These are phyloP conservation scores for Termitomyces titanicus DNA, from an alignment of 768 basidiomycete species.

Conservation along the genomic window DNA sequence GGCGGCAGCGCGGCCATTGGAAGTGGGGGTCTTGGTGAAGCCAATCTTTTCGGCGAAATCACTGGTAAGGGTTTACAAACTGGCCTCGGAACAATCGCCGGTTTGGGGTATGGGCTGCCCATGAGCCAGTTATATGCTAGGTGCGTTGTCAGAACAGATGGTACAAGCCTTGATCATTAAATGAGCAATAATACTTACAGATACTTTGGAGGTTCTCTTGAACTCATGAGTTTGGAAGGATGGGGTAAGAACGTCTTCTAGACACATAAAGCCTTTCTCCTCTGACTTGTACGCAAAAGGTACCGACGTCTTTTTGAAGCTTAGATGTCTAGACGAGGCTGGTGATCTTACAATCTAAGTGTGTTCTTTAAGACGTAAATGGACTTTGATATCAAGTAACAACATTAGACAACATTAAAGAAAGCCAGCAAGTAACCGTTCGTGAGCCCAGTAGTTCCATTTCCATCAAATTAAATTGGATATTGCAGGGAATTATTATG, in stretches of 20 bases:
- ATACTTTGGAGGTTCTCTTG: constrained; percentile 85
- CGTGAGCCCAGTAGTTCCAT: constrained; percentile 1
- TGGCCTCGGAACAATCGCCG: constrained; percentile 87
- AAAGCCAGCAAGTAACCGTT: constrained; percentile 1
- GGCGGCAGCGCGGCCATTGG: constrained; percentile 66
- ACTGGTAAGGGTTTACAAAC: constrained; percentile 73
- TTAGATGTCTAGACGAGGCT: constrained; percentile 48
- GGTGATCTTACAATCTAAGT: constrained; percentile 37
- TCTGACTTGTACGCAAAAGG: constrained; percentile 25
- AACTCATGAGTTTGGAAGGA: constrained; percentile 77
- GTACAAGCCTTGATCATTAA: neutral
- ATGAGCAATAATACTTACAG: constrained; percentile 29
- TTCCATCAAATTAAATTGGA: constrained; percentile 23
- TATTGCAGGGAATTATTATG: constrained; percentile 26
- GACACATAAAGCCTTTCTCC: neutral
- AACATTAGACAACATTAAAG: constrained; percentile 4
- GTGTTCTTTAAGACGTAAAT: neutral
- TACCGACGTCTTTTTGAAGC: constrained; percentile 47
- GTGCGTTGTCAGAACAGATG: constrained; percentile 25
- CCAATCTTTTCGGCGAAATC: constrained; percentile 72
- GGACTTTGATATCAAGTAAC: neutral
- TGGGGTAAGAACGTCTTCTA: constrained; percentile 55
- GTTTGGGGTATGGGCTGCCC: constrained; percentile 82
- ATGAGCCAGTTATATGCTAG: constrained; percentile 75
- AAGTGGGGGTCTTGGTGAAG: constrained; percentile 36